Evolutionary conservation across 139 green algal species (phyloP), one percentile per base, ranked within the genome.

Genomic region (Chlamydomonas sp.): DNA sequence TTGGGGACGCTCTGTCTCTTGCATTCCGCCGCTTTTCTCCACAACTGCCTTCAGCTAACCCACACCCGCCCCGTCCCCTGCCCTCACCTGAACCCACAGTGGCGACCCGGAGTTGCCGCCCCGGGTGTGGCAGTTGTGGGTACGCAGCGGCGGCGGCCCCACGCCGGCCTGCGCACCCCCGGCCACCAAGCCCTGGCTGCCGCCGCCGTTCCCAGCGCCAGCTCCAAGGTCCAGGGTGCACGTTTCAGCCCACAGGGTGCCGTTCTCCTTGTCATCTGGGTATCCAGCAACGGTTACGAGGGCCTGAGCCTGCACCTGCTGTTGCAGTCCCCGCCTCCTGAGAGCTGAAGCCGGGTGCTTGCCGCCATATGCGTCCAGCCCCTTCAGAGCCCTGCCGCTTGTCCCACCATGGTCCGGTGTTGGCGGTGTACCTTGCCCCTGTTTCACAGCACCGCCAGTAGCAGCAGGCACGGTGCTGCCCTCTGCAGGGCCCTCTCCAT

Each of bases 31-130:
- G 31, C 31, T 49, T 49, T 49, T 0, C 31, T 49, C 31, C 31
- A 49, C 31, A 49, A 9, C 75, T 79, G 73, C 5, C 9, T 78
- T n/a, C 31, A 8, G 69, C 69, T 76, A 16, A 5, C 69, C 20
- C 69, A 5, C n/a, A n/a, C 67, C 60, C 78, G 60, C 62, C 62
- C 9, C 62, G 63, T 10, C 63, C 10, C 67, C 67, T n/a, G 67
- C 67, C 3, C 12, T 15, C 67, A 15, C 12, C 12, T n/a, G 18
- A 1, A 72, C 16, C 79, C 79, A 85, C 16, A 85, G 67, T 6
- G 80, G 80, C 17, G 80, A 85, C 1, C 80, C 80, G 0, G 80
- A 85, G 67, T 78, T 85, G 80, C 80, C 80, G 57, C 80, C 80
- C 1, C 80, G 80, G 16, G 80, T 85, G 67, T 75, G 62, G 67